Conservation (phyloP, 2,329 filamentous ascomycete species). For the Fusarium devonianum region DNA sequence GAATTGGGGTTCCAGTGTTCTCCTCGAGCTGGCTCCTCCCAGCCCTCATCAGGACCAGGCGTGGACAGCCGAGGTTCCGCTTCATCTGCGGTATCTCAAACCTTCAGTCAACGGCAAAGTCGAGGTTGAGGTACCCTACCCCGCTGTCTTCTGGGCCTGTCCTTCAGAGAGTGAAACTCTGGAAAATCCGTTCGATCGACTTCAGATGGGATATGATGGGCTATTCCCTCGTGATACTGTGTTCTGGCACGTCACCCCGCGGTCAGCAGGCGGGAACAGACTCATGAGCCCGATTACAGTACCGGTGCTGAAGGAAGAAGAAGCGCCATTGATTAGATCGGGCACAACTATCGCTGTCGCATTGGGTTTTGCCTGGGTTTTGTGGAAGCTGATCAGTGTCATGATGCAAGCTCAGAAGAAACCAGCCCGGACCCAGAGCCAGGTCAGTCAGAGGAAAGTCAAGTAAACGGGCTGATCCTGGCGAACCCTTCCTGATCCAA, state of each 20-base stretch:
- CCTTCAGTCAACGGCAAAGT: conserved; percentile 64
- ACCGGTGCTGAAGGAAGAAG: conserved; percentile 68
- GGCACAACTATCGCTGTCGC: conserved; percentile 67
- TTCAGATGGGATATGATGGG: conserved; percentile 84
- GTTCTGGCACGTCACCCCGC: conserved; percentile 79
- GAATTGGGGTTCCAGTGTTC: conserved; percentile 79
- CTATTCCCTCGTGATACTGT: conserved; percentile 78
- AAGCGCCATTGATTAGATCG: conserved; percentile 54
- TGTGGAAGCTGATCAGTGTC: conserved; percentile 60
- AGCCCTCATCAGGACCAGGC: conserved; percentile 45
- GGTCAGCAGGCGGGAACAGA: conserved; percentile 44
- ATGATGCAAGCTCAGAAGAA: conserved; percentile 14
- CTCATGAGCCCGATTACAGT: conserved; percentile 66
- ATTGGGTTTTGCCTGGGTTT: conserved; percentile 73
- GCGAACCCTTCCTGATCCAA: too few relatives aligned
- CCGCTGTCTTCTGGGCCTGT: conserved; percentile 91
- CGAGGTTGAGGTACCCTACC: conserved; percentile 73
- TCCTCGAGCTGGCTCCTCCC: conserved; percentile 75
- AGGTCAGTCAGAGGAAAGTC: conserved; percentile 34
- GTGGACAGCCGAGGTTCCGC: conserved; percentile 76
- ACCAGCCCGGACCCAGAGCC: background rate
- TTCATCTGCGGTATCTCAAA: conserved; percentile 84
- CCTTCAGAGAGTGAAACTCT: conserved; percentile 71
- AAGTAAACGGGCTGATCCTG: conserved; percentile 15
- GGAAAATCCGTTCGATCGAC: conserved; percentile 83